Base-by-base conservation (phyloP, 192 early-diverging fungal species). In the Umbelopsis sp. region DNA sequence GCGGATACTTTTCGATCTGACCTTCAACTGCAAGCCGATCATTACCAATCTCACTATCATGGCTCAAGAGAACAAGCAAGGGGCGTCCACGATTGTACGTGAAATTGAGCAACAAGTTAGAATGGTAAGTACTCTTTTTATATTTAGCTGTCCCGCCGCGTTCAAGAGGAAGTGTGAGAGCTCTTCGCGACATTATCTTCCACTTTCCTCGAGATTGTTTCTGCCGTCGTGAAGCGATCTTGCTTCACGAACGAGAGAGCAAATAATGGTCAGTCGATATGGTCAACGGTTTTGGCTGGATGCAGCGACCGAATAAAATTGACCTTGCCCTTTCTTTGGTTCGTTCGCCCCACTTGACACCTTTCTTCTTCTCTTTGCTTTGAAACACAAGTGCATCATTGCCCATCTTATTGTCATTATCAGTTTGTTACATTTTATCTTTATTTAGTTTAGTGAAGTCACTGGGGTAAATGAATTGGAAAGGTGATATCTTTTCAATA, bases 11-110 rank as follows among this genome's bases (percentile, higher is more conserved):
- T 74, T 75, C 16, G 91, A 95, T 15, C 85, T 98, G 65, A 97
- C 95, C 1, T 95, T 96, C 80, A 97, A 94, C 81, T 93, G 91
- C 47, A 92, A 91, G 64, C 96, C 96, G 12, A 95, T 98, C 73
- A 98, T 98, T 76, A 94, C 89, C 45, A 89, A 88, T 58, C 81
- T 98, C 70, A 96, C 96, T 12, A 93, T 91, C 50, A 84, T 91
- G 49, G 96, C 96, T 3, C 86, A 89, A 68, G 89, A 92, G 68
- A 91, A 93, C 77, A 41, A 86, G 15, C 27, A 66, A 41, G 85
- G 86, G 0, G 89, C 94, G 4, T 82, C 81, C 10, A 84, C 85
- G 20, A 92, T 98, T 70, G 89, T 95, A 46, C 85, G 88, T 74
- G 90, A 88, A 16, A 94, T 98, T 45, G 86, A 88, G 61, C 76